Conservation (phyloP, 805 yeast genomes). For the Torulaspora delbrueckii region DNA sequence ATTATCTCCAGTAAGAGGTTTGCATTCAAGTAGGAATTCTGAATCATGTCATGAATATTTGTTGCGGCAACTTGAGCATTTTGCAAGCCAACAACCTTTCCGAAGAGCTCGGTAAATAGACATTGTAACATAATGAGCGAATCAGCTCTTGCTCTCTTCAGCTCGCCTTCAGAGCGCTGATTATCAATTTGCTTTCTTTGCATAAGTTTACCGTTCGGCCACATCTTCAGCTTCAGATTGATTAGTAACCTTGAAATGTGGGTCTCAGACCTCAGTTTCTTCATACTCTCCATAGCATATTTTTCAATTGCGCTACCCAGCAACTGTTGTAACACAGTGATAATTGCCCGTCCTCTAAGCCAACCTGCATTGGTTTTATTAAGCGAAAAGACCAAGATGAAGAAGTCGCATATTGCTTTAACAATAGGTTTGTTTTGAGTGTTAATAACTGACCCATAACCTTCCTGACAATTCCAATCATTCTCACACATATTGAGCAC, state of each 20-base stretch:
- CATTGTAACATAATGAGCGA: constrained; percentile 52
- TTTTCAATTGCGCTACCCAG: constrained; percentile 85
- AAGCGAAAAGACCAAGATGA: constrained; percentile 64
- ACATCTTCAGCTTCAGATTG: constrained; percentile 31
- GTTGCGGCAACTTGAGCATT: constrained; percentile 60
- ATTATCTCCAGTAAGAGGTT: constrained; percentile 56
- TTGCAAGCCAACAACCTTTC: constrained; percentile 66
- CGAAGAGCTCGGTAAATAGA: constrained; percentile 58
- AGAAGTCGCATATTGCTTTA: constrained; percentile 74
- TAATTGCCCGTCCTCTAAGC: constrained; percentile 79
- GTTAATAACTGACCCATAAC: not conserved
- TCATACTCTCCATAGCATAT: constrained; percentile 43
- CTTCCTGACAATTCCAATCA: not conserved
- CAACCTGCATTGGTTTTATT: constrained; percentile 57
- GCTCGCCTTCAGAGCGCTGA: constrained; percentile 47
- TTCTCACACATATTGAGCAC: constrained; percentile 15
- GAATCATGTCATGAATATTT: constrained; percentile 60
- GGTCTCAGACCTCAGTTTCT: constrained; percentile 32
- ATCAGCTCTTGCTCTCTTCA: constrained; percentile 49
- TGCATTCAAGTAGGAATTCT: constrained; percentile 64
- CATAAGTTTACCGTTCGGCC: constrained; percentile 57
- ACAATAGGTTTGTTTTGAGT: constrained; percentile 48
- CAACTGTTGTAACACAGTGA: constrained; percentile 76
- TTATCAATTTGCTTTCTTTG: constrained; percentile 18
- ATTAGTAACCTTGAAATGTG: constrained; percentile 41